Percentiles rank a stretch among this genome's conserved stretches.
Evolutionary conservation across 305 asterid genomes (phyloP).

Genomic region (Withania somnifera): DNA sequence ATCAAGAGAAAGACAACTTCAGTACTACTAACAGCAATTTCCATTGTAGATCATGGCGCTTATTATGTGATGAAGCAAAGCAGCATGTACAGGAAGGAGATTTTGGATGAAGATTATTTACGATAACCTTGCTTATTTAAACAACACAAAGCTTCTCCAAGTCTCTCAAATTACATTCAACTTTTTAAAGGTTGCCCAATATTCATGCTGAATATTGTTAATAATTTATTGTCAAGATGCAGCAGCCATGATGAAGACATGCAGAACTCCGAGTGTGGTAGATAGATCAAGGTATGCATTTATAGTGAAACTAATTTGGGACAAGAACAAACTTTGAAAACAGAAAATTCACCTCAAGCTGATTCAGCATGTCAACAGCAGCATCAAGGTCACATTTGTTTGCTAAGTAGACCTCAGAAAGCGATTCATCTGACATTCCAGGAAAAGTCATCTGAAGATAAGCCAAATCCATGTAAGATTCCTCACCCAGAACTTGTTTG

Average conservation of each 20-base stretch:
- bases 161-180: background rate
- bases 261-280: background rate
- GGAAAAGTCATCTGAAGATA: constrained; percentile 75
- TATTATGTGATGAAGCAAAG: background rate
- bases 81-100: background rate
- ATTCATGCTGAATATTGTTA: background rate
- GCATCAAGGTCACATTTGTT: constrained; percentile 54
- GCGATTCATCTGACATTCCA: constrained; percentile 63
- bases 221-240: background rate
- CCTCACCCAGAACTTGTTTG: constrained; percentile 30
- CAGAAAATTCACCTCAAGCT: constrained; percentile 53
- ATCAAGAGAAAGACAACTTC: background rate
- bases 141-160: background rate
- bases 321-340: background rate
- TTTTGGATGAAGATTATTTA: background rate
- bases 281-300: background rate
- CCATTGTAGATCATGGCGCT: background rate
- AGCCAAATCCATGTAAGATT: constrained; percentile 53
- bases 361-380: constrained; percentile 67
- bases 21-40: background rate
- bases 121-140: background rate
- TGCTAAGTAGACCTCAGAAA: constrained; percentile 57
- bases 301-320: background rate
- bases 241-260: background rate
- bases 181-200: background rate